A percentile compares a stretch with the other conserved stretches of the same genome.
Conservation (phyloP, 1,284 basidiomycete genomes). For the Hemileia vastatrix region DNA sequence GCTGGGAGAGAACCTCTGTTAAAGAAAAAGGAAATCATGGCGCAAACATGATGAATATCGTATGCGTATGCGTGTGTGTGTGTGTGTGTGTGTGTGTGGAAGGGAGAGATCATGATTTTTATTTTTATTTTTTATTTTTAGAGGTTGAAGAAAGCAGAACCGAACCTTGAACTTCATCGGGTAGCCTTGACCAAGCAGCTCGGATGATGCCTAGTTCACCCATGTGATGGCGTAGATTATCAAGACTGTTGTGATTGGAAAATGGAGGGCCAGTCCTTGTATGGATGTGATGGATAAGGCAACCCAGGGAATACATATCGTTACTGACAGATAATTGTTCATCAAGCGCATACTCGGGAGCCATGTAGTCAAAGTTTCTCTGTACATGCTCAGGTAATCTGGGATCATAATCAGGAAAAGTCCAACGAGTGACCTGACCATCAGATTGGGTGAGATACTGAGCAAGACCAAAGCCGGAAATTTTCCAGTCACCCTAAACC, state of each 20-base stretch:
- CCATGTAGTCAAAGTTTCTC: conserved; percentile 89
- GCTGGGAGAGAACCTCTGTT: conserved; percentile 61
- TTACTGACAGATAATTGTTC: conserved; percentile 73
- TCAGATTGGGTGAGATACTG: conserved; percentile 64
- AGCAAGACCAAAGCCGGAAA: conserved; percentile 78
- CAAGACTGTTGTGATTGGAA: conserved; percentile 71
- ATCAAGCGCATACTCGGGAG: conserved; percentile 89
- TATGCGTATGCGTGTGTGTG: no score
- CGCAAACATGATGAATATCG: no score
- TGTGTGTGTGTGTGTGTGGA: no score
- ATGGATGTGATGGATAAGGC: conserved; percentile 70
- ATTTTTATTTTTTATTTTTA: conserved; percentile 2
- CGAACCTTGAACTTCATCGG: conserved; percentile 35
- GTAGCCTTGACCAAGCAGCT: conserved; percentile 35
- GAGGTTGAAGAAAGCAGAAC: not conserved
- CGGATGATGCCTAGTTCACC: conserved; percentile 51
- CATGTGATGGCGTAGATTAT: conserved; percentile 66
- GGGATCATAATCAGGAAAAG: conserved; percentile 78
- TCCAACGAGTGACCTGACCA: conserved; percentile 67
- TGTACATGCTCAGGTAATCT: conserved; percentile 71
- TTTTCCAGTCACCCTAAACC: conserved; percentile 89
- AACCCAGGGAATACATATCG: conserved; percentile 91
- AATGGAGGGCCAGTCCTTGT: conserved; percentile 80
- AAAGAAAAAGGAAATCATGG: not conserved
- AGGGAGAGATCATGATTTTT: not conserved